Evolutionary conservation across 78 protist genomes (phyloP).

Genomic region (Dictyostelium firmibasis): DNA sequence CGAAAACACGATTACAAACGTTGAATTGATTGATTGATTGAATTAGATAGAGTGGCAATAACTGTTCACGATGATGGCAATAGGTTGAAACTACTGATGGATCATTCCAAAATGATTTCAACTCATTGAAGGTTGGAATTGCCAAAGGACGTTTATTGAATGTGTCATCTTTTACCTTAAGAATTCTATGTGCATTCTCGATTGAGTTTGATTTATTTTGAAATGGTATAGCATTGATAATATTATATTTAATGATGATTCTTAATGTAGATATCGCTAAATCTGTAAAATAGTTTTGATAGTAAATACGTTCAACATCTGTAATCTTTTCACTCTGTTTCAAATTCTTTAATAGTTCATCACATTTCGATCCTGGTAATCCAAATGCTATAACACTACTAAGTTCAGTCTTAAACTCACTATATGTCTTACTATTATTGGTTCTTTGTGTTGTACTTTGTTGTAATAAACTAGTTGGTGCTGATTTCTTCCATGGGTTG

Average conservation of each 20-base stretch:
- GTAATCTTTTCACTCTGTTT: not conserved
- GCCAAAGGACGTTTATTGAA: constrained; percentile 37
- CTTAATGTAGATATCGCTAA: constrained; percentile 12
- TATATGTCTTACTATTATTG: not conserved
- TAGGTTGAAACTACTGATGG: not conserved
- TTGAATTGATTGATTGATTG: constrained; percentile 28
- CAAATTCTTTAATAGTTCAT: not conserved
- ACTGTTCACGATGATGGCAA: not conserved
- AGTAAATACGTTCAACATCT: constrained; percentile 18
- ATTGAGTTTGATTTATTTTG: not conserved
- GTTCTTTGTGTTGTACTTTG: not conserved
- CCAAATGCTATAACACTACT: constrained; percentile 45
- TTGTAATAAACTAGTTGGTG: constrained; percentile 25
- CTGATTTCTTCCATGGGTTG: constrained; percentile 54
- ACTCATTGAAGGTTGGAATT: not conserved
- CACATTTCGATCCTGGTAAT: constrained; percentile 31
- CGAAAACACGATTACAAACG: constrained; percentile 54
- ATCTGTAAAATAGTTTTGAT: constrained; percentile 11
- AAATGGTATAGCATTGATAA: not conserved
- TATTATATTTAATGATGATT: not conserved
- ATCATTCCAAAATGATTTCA: constrained; percentile 55
- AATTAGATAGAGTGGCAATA: constrained; percentile 7
- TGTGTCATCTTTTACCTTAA: constrained; percentile 34
- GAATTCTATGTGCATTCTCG: not conserved
- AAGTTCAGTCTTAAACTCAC: constrained; percentile 3